Conservation (phyloP, 1,139 yeast genomes). For the Tardiomyces depauwii region DNA sequence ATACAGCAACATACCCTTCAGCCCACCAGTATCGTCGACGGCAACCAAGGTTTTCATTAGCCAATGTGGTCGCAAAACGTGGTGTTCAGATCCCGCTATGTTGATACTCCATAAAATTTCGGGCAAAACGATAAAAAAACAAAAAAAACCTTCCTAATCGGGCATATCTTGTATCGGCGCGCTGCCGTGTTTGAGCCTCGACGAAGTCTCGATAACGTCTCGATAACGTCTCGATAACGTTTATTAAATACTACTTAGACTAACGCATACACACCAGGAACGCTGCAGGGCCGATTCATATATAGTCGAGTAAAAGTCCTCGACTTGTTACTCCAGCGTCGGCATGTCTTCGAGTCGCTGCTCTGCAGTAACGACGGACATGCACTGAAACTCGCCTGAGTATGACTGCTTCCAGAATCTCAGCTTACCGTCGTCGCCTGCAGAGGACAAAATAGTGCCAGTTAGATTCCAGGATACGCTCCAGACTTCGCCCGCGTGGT, state of each 20-base stretch:
- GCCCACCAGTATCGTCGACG: not conserved
- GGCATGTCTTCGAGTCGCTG: constrained; percentile 10
- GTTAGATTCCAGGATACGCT: constrained; percentile 90
- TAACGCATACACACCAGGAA: too few species aligned
- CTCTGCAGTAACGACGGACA: constrained; percentile 77
- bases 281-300: too few species aligned
- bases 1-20: constrained; percentile 15
- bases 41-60: not conserved
- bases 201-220: too few species aligned
- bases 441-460: constrained; percentile 83
- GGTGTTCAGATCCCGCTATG: not conserved
- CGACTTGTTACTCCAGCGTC: not conserved
- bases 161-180: not conserved
- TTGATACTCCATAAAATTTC: not conserved
- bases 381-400: constrained; percentile 79
- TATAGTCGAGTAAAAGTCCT: too few species aligned
- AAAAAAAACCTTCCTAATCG: not conserved
- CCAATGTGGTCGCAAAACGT: not conserved
- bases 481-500: constrained; percentile 91
- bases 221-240: too few species aligned
- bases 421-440: constrained; percentile 92
- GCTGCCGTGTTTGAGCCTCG: too few species aligned
- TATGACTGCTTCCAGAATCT: constrained; percentile 87
- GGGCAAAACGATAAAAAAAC: not conserved
- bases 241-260: too few species aligned